Evolutionary conservation across 176 grass and related monocot genomes (phyloP).

Genomic region (Alloteropsis semialata): DNA sequence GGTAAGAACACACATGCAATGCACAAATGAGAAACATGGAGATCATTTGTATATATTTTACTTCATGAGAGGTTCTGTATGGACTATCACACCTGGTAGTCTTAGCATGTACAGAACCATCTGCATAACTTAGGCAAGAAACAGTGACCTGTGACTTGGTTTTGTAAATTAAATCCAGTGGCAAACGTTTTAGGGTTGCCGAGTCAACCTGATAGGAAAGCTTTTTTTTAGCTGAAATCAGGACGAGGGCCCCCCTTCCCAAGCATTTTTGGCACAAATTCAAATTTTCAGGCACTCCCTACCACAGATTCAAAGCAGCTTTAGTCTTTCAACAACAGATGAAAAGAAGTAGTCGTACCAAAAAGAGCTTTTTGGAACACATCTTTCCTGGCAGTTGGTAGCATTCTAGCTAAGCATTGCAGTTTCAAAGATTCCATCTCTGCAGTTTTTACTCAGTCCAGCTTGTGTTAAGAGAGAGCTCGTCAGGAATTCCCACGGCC

Average conservation of each 20-base stretch:
- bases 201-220: neutral
- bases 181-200: neutral
- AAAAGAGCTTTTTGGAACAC: neutral
- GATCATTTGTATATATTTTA: no score
- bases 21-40: no score
- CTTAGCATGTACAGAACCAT: neutral
- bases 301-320: neutral
- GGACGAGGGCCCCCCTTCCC: neutral
- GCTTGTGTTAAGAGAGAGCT: neutral
- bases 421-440: conserved; percentile 2
- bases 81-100: neutral
- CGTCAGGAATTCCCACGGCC: neutral
- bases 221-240: neutral
- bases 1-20: no score
- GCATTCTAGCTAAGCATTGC: neutral
- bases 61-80: neutral
- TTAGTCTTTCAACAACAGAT: neutral
- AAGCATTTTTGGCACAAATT: neutral
- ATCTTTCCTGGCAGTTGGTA: neutral
- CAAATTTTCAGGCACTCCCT: neutral
- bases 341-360: neutral
- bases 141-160: neutral
- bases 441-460: neutral
- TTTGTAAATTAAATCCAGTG: neutral
- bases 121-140: neutral